phyloP scores from a whole-genome alignment of 1,139 yeast species.

The Taphrina communis region DNA sequence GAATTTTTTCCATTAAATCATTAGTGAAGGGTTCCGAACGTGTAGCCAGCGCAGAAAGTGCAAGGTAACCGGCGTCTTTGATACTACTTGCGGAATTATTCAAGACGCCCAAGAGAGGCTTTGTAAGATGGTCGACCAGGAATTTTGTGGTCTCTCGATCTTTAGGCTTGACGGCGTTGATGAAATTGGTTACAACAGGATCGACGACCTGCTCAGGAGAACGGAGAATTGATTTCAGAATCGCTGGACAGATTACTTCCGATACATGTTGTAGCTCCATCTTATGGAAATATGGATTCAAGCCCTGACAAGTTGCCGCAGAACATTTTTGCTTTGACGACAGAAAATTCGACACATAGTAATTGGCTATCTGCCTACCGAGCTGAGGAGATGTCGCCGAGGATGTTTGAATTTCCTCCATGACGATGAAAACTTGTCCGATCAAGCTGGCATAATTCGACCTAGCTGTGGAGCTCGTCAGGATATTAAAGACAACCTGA shows the following conservation, averaged over 20 bases:
- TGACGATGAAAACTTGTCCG: constrained; percentile 6
- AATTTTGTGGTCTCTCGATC: constrained; percentile 54
- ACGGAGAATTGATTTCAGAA: constrained; percentile 79
- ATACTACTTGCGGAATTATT: constrained; percentile 74
- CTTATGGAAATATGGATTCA: constrained; percentile 12
- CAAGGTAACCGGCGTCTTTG: constrained; percentile 60
- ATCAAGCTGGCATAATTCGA: constrained; percentile 10
- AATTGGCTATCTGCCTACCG: background rate
- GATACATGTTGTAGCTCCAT: constrained; percentile 54
- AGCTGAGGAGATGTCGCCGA: background rate
- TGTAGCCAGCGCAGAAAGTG: constrained; percentile 51
- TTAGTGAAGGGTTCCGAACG: constrained; percentile 49
- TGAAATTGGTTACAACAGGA: constrained; percentile 59
- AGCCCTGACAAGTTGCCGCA: constrained; percentile 14
- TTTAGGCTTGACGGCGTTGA: constrained; percentile 53
- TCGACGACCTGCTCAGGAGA: constrained; percentile 77
- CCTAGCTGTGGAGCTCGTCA: constrained; percentile 5
- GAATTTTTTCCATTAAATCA: constrained; percentile 63
- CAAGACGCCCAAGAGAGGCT: constrained; percentile 67
- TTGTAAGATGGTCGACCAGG: constrained; percentile 60
- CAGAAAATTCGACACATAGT: constrained; percentile 12
- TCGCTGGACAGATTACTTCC: constrained; percentile 59
- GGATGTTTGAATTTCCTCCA: background rate
- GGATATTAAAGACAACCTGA: background rate
- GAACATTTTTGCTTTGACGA: constrained; percentile 11